phyloP scores from a whole-genome alignment of 129 eudicot species.

The Artemisia annua region DNA sequence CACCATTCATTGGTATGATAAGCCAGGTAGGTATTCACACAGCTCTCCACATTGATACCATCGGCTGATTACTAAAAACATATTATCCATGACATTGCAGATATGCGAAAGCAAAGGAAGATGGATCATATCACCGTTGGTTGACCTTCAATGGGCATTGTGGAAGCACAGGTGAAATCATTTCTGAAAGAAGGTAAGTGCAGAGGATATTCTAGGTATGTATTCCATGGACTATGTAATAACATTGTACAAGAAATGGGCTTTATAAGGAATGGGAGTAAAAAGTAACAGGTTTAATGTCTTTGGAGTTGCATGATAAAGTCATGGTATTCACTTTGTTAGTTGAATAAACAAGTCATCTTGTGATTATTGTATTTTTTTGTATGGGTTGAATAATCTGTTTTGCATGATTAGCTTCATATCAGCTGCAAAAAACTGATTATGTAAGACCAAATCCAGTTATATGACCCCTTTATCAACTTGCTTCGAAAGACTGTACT shows the following conservation, averaged over 20 bases:
- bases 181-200: constrained; percentile 54
- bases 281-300: neutral
- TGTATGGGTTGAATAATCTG: too few species aligned
- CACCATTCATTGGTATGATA: constrained; percentile 91
- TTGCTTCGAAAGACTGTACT: too few species aligned
- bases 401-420: too few species aligned
- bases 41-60: neutral
- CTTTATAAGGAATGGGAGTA: neutral
- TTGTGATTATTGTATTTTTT: too few species aligned
- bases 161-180: constrained; percentile 68
- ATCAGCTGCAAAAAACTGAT: too few species aligned
- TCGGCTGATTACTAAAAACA: constrained; percentile 4
- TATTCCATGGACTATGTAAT: constrained; percentile 2
- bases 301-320: too few species aligned
- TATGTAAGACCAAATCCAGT: too few species aligned
- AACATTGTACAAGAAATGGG: neutral
- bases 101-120: constrained; percentile 91
- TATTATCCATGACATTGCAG: constrained; percentile 41
- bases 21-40: constrained; percentile 63
- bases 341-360: too few species aligned
- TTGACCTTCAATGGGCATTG: constrained; percentile 72
- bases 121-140: constrained; percentile 95
- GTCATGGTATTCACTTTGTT: too few species aligned
- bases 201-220: constrained; percentile 52
- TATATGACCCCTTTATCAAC: too few species aligned